Evolutionary conservation across 176 grass and related monocot species (phyloP), one percentile per base, ranked within the genome.

Genomic region (Musa schizocarpa): DNA sequence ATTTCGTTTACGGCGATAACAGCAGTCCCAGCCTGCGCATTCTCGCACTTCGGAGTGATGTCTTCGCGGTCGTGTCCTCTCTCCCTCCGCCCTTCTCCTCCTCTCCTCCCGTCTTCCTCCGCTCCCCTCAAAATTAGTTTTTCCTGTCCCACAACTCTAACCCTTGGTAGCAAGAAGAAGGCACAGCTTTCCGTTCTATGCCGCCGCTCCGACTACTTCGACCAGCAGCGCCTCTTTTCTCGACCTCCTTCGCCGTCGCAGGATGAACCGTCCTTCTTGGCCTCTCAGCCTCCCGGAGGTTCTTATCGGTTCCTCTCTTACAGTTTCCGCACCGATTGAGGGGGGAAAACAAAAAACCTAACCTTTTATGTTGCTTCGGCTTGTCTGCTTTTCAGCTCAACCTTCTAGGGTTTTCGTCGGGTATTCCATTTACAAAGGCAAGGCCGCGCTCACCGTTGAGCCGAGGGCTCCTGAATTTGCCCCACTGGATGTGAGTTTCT

Each of bases 401-500:
- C 70, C 76, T 63, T 59, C 85, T 16, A 87, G 54, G 72, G 80
- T 87, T 80, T 87, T 83, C 74, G 80, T 83, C 7, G 65, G 72
- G 27, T 71, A 87, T 72, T 79, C 85, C 29, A 83, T 87, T 54
- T 87, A 87, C 64, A 87, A 87, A 72, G 85, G 85, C 56, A 82
- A 87, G 76, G 85, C 76, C 0, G 85, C 81, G 1, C 65, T 87
- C 17, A 82, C 76, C 0, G 13, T 87, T 9, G 66, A 61, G n/a
- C 85, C 85, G 0, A 74, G 74, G 83, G 71, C 80, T 19, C 85
- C 85, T 54, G 85, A 87, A 55, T 87, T 87, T 21, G 51, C 62
- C 21, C 63, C 71, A 53, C 55, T 83, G 11, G 85, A 83, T 76
- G 85, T 86, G 64, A 75, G 26, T 22, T 52, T 52, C 1, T 63